Conservation (phyloP, 345 rosid species). For the Eutrema yunnanense region DNA sequence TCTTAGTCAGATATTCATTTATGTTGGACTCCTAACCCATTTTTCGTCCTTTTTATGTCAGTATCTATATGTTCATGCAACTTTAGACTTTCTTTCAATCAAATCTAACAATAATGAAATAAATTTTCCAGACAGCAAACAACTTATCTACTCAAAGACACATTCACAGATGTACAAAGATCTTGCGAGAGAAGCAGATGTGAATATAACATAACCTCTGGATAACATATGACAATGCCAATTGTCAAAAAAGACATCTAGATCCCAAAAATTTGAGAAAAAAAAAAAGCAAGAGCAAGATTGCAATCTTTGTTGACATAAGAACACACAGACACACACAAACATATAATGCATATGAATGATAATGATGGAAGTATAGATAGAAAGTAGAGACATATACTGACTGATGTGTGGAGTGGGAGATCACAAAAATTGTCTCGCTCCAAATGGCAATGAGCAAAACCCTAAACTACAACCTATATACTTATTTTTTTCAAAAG, state of each 20-base stretch:
- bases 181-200: not conserved
- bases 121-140: too few relatives aligned
- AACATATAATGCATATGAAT: not conserved
- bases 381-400: not conserved
- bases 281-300: too few relatives aligned
- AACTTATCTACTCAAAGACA: too few relatives aligned
- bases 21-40: not conserved
- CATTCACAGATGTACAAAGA: not conserved
- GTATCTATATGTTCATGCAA: not conserved
- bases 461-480: conserved; percentile 10
- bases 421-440: conserved; percentile 34
- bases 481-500: conserved; percentile 18
- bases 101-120: too few relatives aligned
- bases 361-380: not conserved
- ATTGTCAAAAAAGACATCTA: not conserved
- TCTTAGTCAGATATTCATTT: conserved; percentile 32
- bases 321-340: not conserved
- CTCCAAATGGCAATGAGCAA: conserved; percentile 22
- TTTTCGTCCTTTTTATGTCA: not conserved
- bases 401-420: conserved; percentile 17
- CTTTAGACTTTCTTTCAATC: not conserved
- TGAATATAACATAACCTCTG: not conserved
- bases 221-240: not conserved
- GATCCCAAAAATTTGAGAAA: too few relatives aligned
- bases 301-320: too few relatives aligned